Conservation (phyloP, 176 grass and related monocot genomes). For the Poa pratensis region DNA sequence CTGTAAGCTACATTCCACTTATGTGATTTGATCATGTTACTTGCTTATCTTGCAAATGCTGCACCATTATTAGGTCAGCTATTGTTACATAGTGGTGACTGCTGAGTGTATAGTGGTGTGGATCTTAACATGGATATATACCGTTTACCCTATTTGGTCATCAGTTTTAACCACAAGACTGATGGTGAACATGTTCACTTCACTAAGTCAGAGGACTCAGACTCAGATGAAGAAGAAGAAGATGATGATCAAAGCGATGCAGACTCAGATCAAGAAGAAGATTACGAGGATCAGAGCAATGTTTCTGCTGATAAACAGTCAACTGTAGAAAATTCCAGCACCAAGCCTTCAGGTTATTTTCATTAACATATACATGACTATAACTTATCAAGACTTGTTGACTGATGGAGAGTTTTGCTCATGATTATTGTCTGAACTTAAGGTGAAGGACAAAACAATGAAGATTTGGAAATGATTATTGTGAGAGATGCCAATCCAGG, state of each 20-base stretch:
- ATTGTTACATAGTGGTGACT: neutral
- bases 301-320: conserved; percentile 49
- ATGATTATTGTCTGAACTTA: conserved; percentile 31
- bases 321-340: conserved; percentile 47
- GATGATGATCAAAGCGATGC: neutral
- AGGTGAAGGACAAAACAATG: conserved; percentile 40
- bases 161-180: conserved; percentile 98
- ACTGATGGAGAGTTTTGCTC: conserved; percentile 6
- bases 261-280: conserved; percentile 58
- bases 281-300: conserved; percentile 41
- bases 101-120: neutral
- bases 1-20: conserved; percentile 63
- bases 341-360: conserved; percentile 62
- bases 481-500: conserved; percentile 46
- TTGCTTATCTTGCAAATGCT: conserved; percentile 9
- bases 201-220: conserved; percentile 45
- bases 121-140: conserved; percentile 25
- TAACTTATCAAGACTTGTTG: neutral
- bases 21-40: conserved; percentile 11
- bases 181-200: conserved; percentile 90
- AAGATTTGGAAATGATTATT: conserved; percentile 91
- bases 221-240: conserved; percentile 7
- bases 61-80: neutral
- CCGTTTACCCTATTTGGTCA: neutral
- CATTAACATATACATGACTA: neutral